A percentile compares a stretch with the other conserved stretches of the same genome.
phyloP scores from a whole-genome alignment of 192 early-diverging fungal species.

The Coemansia guatemalensis region DNA sequence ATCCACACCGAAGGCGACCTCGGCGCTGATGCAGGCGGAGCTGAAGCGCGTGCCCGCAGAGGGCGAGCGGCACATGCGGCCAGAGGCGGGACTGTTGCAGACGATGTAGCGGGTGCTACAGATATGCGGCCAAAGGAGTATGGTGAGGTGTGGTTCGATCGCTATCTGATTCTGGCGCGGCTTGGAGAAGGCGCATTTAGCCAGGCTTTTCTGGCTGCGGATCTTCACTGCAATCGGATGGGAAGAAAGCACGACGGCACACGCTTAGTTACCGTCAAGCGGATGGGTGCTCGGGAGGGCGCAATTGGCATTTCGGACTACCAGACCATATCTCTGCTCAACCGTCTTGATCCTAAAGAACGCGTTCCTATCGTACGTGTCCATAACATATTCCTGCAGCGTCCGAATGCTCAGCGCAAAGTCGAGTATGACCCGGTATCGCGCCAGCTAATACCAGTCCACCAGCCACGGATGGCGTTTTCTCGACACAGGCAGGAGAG shows the following conservation, averaged over 20 bases:
- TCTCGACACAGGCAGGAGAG: background rate
- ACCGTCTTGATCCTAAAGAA: constrained; percentile 36
- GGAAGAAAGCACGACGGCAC: constrained; percentile 41
- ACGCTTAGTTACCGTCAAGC: constrained; percentile 47
- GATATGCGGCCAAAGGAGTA: constrained; percentile 38
- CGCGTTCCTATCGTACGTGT: constrained; percentile 43
- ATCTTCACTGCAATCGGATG: constrained; percentile 41
- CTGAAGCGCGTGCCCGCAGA: constrained; percentile 11
- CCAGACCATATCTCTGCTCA: constrained; percentile 45
- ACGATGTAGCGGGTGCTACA: constrained; percentile 1
- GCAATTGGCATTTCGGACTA: constrained; percentile 49
- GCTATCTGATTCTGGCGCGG: constrained; percentile 43
- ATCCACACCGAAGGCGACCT: constrained; percentile 12
- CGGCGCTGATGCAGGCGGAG: constrained; percentile 6
- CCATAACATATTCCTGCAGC: constrained; percentile 40
- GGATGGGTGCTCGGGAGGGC: constrained; percentile 38
- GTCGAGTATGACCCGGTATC: constrained; percentile 20
- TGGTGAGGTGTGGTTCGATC: constrained; percentile 51
- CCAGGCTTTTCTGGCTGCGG: constrained; percentile 45
- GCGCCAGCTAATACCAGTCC: constrained; percentile 21
- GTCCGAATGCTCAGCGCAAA: constrained; percentile 6
- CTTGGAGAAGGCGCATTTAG: constrained; percentile 54
- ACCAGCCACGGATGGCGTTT: constrained; percentile 4
- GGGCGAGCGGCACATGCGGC: constrained; percentile 15
- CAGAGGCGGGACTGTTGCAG: background rate